Evolutionary conservation across 2,329 filamentous ascomycete genomes (phyloP).

Genomic region (Apiospora pterosperma): DNA sequence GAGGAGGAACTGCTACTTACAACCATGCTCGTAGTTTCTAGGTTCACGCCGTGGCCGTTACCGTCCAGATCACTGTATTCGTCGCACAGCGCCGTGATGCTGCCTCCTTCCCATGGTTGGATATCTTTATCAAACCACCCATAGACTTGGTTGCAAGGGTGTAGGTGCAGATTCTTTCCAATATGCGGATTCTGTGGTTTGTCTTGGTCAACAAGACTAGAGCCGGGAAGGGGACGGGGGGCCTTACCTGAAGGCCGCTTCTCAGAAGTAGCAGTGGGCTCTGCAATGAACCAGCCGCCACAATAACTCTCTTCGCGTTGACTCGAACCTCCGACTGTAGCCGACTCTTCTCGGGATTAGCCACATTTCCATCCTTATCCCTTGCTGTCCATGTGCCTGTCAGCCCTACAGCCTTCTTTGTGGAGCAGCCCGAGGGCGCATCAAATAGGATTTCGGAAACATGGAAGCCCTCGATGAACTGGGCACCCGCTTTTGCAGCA

Average conservation of each 20-base stretch:
- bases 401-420: slow-evolving; percentile 64
- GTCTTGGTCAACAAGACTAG: slow-evolving; percentile 16
- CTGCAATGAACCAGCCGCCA: slow-evolving; percentile 74
- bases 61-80: slow-evolving; percentile 80
- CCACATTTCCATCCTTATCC: slow-evolving; percentile 57
- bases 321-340: slow-evolving; percentile 62
- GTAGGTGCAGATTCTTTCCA: slow-evolving; percentile 76
- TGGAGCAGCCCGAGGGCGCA: slow-evolving; percentile 31
- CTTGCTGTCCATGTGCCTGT: slow-evolving; percentile 73
- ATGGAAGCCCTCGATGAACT: slow-evolving; percentile 80
- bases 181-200: slow-evolving; percentile 66
- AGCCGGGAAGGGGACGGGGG: neutral
- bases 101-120: slow-evolving; percentile 72
- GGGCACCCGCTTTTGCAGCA: slow-evolving; percentile 71
- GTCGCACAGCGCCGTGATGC: slow-evolving; percentile 74
- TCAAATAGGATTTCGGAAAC: slow-evolving; percentile 71
- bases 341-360: slow-evolving; percentile 44
- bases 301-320: slow-evolving; percentile 74
- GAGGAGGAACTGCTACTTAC: slow-evolving; percentile 31
- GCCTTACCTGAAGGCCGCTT: slow-evolving; percentile 67
- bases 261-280: slow-evolving; percentile 73
- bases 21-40: slow-evolving; percentile 73
- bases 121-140: slow-evolving; percentile 69
- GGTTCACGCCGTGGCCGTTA: slow-evolving; percentile 75
- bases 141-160: slow-evolving; percentile 62